phyloP scores from a whole-genome alignment of 2,329 filamentous ascomycete species.

The Trichoderma arundinaceum region DNA sequence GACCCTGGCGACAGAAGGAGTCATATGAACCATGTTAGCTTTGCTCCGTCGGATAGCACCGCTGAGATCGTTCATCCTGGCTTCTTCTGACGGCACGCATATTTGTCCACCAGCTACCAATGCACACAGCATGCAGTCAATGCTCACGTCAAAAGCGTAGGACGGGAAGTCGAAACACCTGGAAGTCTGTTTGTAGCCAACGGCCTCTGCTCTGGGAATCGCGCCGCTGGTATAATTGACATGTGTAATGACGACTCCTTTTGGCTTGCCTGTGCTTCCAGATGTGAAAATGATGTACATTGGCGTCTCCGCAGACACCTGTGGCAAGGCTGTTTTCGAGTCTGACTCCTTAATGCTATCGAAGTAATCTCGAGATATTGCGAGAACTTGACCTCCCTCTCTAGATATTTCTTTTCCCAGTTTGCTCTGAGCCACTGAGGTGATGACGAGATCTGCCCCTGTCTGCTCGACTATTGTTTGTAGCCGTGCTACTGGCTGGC shows the following conservation, averaged over 20 bases:
- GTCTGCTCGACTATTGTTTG: conserved; percentile 53
- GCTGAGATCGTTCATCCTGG: conserved; percentile 57
- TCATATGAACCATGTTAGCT: conserved; percentile 58
- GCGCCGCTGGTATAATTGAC: conserved; percentile 54
- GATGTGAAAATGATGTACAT: conserved; percentile 69
- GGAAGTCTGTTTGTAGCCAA: conserved; percentile 51
- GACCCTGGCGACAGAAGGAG: conserved; percentile 56
- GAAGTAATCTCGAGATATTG: conserved; percentile 42
- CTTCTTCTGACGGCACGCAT: conserved; percentile 60
- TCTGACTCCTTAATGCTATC: conserved; percentile 30
- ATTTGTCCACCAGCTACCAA: conserved; percentile 57
- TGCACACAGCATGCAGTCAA: conserved; percentile 61
- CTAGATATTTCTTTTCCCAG: conserved; percentile 47
- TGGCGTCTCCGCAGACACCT: conserved; percentile 50
- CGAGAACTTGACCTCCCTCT: conserved; percentile 43
- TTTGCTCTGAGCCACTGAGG: conserved; percentile 48
- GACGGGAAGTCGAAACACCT: conserved; percentile 56
- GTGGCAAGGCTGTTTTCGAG: conserved; percentile 39
- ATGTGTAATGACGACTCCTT: conserved; percentile 63
- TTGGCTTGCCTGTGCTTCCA: conserved; percentile 67
- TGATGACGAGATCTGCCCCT: conserved; percentile 47
- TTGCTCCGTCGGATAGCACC: conserved; percentile 52
- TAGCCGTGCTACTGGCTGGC: conserved; percentile 53
- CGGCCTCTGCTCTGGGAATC: conserved; percentile 49
- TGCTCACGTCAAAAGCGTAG: conserved; percentile 62